Evolutionary conservation across 139 green algal species (phyloP).

Genomic region (Trebouxia sp.): DNA sequence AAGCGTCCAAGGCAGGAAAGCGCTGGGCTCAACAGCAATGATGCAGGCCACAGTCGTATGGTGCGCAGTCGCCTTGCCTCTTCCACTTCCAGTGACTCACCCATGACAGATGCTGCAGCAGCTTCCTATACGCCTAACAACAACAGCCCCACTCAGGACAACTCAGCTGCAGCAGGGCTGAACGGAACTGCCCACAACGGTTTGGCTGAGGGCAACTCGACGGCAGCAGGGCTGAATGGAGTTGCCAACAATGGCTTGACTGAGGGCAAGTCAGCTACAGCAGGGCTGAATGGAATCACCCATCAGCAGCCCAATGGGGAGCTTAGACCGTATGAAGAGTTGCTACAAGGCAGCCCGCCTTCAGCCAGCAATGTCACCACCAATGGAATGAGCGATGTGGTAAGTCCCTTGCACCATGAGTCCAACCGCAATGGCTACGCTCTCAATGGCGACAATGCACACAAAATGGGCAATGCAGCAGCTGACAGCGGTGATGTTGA

Average conservation of each 20-base stretch:
- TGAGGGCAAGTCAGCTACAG: too few species aligned
- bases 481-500: neutral
- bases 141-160: neutral
- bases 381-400: too few species aligned
- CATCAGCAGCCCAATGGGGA: too few species aligned
- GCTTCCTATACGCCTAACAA: too few species aligned
- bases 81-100: neutral
- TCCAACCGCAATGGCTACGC: too few species aligned
- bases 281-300: neutral
- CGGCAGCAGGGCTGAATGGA: neutral
- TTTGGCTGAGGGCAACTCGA: too few species aligned
- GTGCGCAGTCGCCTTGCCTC: neutral
- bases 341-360: too few species aligned
- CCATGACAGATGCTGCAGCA: neutral
- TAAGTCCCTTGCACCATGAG: too few species aligned
- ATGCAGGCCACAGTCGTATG: neutral
- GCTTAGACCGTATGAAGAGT: too few species aligned
- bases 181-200: neutral
- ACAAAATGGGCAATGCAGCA: neutral
- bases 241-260: neutral
- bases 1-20: neutral
- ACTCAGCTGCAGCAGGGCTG: too few species aligned
- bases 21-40: neutral
- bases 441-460: neutral
- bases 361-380: too few species aligned